Evolutionary conservation across 352 stramenopile species (phyloP).

Genomic region (Phytophthora fragariae): DNA sequence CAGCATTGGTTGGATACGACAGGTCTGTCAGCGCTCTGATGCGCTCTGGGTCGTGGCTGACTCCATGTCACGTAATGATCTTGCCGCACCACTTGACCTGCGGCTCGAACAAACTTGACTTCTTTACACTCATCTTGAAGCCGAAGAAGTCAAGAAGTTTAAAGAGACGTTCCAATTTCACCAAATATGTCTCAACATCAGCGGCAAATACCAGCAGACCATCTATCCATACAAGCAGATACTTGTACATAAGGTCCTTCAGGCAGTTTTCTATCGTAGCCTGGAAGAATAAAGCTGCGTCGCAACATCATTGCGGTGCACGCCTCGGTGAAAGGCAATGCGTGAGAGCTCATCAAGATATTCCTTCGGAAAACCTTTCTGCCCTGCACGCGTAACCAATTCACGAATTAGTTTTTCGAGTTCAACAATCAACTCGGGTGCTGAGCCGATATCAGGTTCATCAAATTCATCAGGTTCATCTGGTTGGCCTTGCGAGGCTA

Average conservation of each 20-base stretch:
- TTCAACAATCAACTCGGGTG: neutral
- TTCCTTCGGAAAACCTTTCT: slow-evolving; percentile 3
- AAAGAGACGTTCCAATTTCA: slow-evolving; percentile 30
- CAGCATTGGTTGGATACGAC: slow-evolving; percentile 2
- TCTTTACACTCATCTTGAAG: slow-evolving; percentile 34
- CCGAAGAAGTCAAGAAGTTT: slow-evolving; percentile 26
- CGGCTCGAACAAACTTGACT: slow-evolving; percentile 28
- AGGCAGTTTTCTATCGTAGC: slow-evolving; percentile 10
- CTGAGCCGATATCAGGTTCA: slow-evolving; percentile 9
- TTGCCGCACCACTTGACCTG: slow-evolving; percentile 31
- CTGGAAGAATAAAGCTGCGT: slow-evolving; percentile 6
- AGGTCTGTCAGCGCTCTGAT: neutral
- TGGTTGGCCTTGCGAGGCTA: slow-evolving; percentile 1
- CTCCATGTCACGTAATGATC: slow-evolving; percentile 1
- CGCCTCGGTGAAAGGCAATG: neutral
- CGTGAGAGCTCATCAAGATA: neutral
- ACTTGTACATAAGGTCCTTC: slow-evolving; percentile 1
- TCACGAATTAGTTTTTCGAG: neutral
- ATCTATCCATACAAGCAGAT: slow-evolving; percentile 29
- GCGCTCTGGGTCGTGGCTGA: slow-evolving; percentile 4
- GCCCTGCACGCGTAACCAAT: neutral
- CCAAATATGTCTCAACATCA: slow-evolving; percentile 25
- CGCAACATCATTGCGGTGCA: neutral
- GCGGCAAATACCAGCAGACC: slow-evolving; percentile 33
- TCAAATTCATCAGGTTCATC: slow-evolving; percentile 5